These are phyloP conservation scores for Phytophthora hybrid DNA, from an alignment of 352 stramenopile genomes.

Conservation along the genomic window DNA sequence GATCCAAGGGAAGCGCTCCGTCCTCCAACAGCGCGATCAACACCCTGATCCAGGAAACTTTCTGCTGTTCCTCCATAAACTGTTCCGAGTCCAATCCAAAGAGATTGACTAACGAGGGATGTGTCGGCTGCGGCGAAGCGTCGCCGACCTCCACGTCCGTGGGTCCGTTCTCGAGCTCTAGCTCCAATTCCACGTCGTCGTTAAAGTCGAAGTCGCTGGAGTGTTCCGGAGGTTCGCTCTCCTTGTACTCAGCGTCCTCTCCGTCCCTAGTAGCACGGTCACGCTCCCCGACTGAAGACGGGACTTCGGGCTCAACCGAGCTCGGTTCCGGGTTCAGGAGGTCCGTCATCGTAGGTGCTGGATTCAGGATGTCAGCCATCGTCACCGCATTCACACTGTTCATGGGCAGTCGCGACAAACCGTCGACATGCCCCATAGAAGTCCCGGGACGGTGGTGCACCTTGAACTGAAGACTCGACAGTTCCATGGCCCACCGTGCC, in stretches of 20 bases:
- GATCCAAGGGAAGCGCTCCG: slow-evolving; percentile 1
- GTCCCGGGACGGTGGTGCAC: slow-evolving; percentile 5
- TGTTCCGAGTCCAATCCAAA: neutral
- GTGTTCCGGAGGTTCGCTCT: neutral
- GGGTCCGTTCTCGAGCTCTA: neutral
- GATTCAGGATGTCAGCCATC: neutral
- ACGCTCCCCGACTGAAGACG: neutral
- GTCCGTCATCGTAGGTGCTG: too few species aligned
- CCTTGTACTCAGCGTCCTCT: neutral
- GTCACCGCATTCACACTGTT: neutral
- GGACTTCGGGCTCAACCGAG: neutral
- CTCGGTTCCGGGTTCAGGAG: neutral
- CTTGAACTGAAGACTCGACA: slow-evolving; percentile 8
- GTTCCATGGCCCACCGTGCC: slow-evolving; percentile 12
- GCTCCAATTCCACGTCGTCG: neutral
- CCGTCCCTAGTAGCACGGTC: neutral
- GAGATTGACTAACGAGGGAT: neutral
- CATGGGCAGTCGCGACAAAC: neutral
- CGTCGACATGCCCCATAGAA: slow-evolving; percentile 6
- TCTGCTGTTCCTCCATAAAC: neutral
- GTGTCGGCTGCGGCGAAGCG: neutral
- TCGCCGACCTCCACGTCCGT: neutral
- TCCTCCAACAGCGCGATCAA: slow-evolving; percentile 1
- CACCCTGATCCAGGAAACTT: slow-evolving; percentile 2
- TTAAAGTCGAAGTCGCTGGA: too few species aligned